Base-by-base conservation (phyloP, 164 flowering plant species). In the Euptelea pleiosperma region DNA sequence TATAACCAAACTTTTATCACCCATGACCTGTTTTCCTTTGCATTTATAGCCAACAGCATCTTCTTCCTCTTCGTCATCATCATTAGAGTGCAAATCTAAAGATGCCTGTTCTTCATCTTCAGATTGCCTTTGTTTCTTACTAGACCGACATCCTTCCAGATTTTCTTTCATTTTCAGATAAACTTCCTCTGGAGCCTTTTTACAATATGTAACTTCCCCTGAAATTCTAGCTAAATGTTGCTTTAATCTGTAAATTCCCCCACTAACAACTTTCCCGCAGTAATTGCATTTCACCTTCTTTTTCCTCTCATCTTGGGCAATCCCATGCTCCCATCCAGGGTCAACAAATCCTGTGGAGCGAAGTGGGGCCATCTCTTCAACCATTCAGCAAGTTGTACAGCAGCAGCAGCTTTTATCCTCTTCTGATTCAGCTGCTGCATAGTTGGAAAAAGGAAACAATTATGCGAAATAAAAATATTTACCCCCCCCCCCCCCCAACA, bases 241-340 rank as follows among this genome's bases (percentile, higher is more conserved):
- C 71, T 83, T 86, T 65, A 83, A 64, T 60, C 92, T 79, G 64
- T 73, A 83, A 62, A 85, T 81, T 34, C 87, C 91, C 24, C 86
- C 83, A 68, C 91, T 85, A 55, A 85, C 91, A 51, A 86, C 50
- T 71, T 86, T 81, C n/a, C 81, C 92, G 64, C 86, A 83, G 33
- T 86, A 83, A 59, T 81, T 85, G 71, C 88, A 83, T 59, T 82
- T 79, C 6, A 85, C 91, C 72, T 82, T 85, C 73, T 81, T 85
- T 57, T 85, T 85, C 52, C 68, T 81, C 34, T 81, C 84, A 66
- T 82, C 88, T 70, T 78, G 88, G 48, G 91, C 77, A 61, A 67
- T 55, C n/a, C 86, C 87, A 65, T 85, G 88, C 71, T 82, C 83
- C 91, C 88, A 85, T 45, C 88, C 91, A 56, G 91, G 87, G 63